These are phyloP conservation scores for Meyerozyma guilliermondii DNA, from an alignment of 1,139 yeast species.

Conservation along the genomic window DNA sequence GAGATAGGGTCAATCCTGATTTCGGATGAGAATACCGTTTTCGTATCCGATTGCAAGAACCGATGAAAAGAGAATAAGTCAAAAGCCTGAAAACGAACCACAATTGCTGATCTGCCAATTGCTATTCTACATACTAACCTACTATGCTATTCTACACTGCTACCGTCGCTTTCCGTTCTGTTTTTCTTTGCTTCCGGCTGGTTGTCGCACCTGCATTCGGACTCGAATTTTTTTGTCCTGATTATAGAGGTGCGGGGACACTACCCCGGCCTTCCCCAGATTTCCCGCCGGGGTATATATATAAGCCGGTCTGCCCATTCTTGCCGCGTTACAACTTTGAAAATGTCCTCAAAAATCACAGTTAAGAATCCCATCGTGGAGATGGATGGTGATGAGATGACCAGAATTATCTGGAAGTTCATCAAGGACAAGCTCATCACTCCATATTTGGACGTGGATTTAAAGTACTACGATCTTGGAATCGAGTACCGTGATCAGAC, in stretches of 20 bases:
- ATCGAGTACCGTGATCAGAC: constrained; percentile 83
- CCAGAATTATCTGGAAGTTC: constrained; percentile 85
- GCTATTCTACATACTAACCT: too few species aligned
- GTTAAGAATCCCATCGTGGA: constrained; percentile 90
- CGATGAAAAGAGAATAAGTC: too few species aligned
- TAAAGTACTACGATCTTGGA: constrained; percentile 88
- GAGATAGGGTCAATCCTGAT: too few species aligned
- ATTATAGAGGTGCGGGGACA: background rate
- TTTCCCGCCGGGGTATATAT: constrained; percentile 1
- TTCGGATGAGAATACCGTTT: too few species aligned
- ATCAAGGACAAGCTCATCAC: constrained; percentile 76
- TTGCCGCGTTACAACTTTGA: background rate
- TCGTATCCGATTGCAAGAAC: too few species aligned
- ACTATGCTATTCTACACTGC: too few species aligned
- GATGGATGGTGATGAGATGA: constrained; percentile 96
- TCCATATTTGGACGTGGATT: constrained; percentile 82
- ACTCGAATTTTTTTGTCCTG: background rate
- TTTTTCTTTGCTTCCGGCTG: too few species aligned
- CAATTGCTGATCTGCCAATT: too few species aligned
- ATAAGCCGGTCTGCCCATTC: background rate
- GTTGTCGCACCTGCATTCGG: background rate
- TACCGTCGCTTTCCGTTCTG: too few species aligned
- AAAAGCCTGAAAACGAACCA: too few species aligned
- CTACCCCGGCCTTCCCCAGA: constrained; percentile 1
- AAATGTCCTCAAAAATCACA: constrained; percentile 48